Evolutionary conservation across 129 eudicot species (phyloP).

Genomic region (Artemisia tridentata): DNA sequence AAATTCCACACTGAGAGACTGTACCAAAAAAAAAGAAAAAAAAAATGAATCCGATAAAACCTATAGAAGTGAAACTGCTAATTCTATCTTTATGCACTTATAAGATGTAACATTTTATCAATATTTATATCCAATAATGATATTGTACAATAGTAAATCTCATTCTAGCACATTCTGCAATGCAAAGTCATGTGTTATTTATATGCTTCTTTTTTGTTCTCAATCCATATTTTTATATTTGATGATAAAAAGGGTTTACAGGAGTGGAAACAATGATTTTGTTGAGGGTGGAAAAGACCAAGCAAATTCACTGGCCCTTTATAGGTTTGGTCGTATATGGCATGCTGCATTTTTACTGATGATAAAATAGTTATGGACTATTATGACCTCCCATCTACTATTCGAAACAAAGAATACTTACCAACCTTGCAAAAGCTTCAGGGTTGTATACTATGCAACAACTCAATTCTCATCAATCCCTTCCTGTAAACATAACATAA

Average conservation of each 20-base stretch:
- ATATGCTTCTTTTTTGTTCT: slow-evolving; percentile 12
- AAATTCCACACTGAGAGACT: too few species aligned
- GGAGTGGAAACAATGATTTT: slow-evolving; percentile 47
- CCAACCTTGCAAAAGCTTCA: too few species aligned
- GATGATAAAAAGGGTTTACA: slow-evolving; percentile 26
- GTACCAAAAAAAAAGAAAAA: too few species aligned
- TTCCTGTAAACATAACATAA: too few species aligned
- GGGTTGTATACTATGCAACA: too few species aligned
- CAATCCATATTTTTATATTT: neutral
- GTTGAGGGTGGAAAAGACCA: slow-evolving; percentile 42
- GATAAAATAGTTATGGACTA: slow-evolving; percentile 58
- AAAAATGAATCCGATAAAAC: too few species aligned
- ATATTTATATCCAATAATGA: neutral
- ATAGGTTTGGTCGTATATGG: slow-evolving; percentile 35
- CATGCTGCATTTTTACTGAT: slow-evolving; percentile 23
- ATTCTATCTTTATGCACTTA: too few species aligned
- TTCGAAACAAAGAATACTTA: neutral
- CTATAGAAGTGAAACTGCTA: too few species aligned
- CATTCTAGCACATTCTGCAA: slow-evolving; percentile 21
- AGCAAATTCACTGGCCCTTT: slow-evolving; percentile 39
- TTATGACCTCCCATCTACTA: slow-evolving; percentile 46
- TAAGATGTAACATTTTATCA: too few species aligned
- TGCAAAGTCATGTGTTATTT: slow-evolving; percentile 12
- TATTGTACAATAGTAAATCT: slow-evolving; percentile 22
- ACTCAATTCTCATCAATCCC: too few species aligned